Base-by-base conservation (phyloP, 1,139 yeast genomes). In the Geotrichum cucujoidarum region DNA sequence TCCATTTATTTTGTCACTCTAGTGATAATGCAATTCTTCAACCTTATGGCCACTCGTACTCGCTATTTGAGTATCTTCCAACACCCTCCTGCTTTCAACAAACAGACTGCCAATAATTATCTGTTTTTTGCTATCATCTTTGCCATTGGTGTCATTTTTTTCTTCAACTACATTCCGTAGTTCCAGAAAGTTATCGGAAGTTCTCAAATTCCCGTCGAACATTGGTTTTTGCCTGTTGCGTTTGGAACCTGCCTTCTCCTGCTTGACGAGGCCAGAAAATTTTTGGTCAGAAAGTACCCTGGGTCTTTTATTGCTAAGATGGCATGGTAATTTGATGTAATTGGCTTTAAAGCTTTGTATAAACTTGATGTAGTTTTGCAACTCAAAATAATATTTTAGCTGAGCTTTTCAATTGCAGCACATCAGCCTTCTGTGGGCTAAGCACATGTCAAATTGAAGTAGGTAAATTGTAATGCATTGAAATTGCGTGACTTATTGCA, bases 1-100 rank as follows among this genome's bases (percentile, higher is more conserved):
- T 69, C 77, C n/a, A 70, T 74, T 37, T 75, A 74, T 57, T 75
- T 75, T 55, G 64, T 69, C 45, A 73, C 72, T 49, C 64, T 75
- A 63, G 77, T 75, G 7, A 66, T 74, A 31, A 63, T 74, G 71
- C 78, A 75, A 57, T 62, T 69, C 47, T 74, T 74, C 63, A 73
- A 74, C 53, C 60, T 74, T 52, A 52, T 74, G 59, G 66, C 74
- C 1, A 68, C 72, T 39, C 64, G 79, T 57, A 71, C 77, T 0
- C 64, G 78, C 51, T 62, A 65, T 48, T 61, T 71, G 51, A 69
- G 75, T 54, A 55, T 73, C 14, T 71, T 74, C 60, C 74, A 71
- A 33, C 53, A 72, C 65, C 47, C 60, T 64, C 16, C 74, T 6
- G 51, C 67, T 39, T 51, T 59, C 42, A 60, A 64, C 55, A 54